Percentiles rank a stretch among this genome's conserved stretches.
phyloP scores from a whole-genome alignment of 2,329 filamentous ascomycete species.

The Coniochaeta ligniaria region DNA sequence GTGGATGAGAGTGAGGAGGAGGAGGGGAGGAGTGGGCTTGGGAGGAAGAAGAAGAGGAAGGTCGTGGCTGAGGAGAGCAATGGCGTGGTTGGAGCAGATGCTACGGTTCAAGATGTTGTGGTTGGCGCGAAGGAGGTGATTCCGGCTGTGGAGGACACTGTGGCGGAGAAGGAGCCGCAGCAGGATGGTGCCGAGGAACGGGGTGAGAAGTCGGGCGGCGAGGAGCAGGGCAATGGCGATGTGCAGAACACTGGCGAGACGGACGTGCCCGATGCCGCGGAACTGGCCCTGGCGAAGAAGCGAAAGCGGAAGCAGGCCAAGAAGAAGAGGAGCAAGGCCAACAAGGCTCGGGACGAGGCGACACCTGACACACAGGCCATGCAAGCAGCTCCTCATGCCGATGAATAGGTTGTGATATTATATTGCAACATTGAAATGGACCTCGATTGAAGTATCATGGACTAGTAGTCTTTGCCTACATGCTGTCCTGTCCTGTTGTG shows the following conservation, averaged over 20 bases:
- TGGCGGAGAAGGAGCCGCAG: constrained; percentile 18
- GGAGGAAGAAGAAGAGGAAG: constrained; percentile 12
- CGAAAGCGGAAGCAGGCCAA: constrained; percentile 4
- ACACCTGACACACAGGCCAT: neutral
- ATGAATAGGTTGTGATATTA: neutral
- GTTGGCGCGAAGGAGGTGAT: neutral
- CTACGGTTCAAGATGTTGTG: neutral
- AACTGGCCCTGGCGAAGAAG: constrained; percentile 4
- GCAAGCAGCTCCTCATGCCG: neutral
- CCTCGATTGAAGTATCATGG: neutral
- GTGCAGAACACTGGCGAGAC: neutral
- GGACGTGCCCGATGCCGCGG: neutral
- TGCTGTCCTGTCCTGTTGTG: neutral
- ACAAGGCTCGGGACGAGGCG: neutral
- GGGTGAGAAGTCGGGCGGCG: neutral
- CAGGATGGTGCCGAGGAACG: constrained; percentile 8
- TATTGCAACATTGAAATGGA: too few relatives aligned
- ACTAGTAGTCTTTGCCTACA: neutral
- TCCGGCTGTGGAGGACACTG: neutral
- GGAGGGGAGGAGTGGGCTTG: constrained; percentile 19
- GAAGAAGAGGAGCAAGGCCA: neutral
- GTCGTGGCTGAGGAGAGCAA: neutral
- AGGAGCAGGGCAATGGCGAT: neutral
- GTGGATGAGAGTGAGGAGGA: constrained; percentile 23
- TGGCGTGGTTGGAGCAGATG: neutral